Percentiles rank a stretch among this genome's conserved stretches.
phyloP scores from a whole-genome alignment of 1,284 basidiomycete genomes.

The Stereum hirsutum region DNA sequence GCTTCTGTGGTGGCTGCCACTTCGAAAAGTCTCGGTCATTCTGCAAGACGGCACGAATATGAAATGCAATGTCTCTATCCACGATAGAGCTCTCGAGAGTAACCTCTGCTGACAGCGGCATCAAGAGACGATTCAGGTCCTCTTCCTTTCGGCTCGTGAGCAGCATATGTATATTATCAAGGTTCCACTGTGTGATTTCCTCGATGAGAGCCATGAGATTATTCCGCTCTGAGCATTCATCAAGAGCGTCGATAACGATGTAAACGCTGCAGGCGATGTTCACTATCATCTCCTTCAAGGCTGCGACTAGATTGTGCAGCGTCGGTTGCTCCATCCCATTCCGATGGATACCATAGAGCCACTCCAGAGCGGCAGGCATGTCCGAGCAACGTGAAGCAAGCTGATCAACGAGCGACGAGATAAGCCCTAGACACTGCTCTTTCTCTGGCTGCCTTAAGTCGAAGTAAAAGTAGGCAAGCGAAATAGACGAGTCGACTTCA shows the following conservation, averaged over 20 bases:
- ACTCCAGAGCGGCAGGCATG: background rate
- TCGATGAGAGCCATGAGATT: background rate
- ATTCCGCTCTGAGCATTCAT: constrained; percentile 1
- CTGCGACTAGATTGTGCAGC: background rate
- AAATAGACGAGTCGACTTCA: background rate
- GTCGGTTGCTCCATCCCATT: background rate
- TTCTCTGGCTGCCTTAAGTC: constrained; percentile 1
- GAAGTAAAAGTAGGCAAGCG: constrained; percentile 2
- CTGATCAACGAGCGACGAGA: constrained; percentile 1
- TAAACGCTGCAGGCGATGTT: background rate
- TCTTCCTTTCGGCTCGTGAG: constrained; percentile 1
- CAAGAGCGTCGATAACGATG: constrained; percentile 1
- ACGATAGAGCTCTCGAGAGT: background rate
- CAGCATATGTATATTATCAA: background rate
- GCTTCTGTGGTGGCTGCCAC: background rate
- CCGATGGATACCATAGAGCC: background rate
- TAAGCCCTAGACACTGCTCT: background rate
- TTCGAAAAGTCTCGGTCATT: background rate
- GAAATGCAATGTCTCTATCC: background rate
- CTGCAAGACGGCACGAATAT: background rate
- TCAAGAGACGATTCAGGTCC: background rate
- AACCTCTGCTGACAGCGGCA: background rate
- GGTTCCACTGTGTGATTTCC: background rate
- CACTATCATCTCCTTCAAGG: background rate
- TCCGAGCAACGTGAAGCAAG: background rate